Conservation (phyloP, 1,139 yeast genomes). For the Lizanozyma gosingica region DNA sequence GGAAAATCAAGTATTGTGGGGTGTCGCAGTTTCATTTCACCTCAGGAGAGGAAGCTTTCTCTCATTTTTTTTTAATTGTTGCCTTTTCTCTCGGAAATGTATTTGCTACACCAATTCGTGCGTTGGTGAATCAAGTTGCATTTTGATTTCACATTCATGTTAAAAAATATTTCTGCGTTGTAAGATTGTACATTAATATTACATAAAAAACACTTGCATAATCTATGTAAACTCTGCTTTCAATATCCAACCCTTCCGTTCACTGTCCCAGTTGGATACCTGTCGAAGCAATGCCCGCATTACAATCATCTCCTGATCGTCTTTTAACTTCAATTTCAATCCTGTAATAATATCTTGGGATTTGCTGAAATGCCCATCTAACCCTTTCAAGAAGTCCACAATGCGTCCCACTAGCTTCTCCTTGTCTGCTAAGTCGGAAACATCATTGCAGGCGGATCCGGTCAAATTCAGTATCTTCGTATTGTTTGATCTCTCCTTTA, state of each 20-base stretch:
- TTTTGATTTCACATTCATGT: too few relatives aligned
- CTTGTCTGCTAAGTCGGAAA: constrained; percentile 9
- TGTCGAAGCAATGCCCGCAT: constrained; percentile 62
- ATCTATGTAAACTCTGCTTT: constrained; percentile 49
- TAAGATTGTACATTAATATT: too few relatives aligned
- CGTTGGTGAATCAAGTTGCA: too few relatives aligned
- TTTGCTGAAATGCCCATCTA: constrained; percentile 36
- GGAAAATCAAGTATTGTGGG: too few relatives aligned
- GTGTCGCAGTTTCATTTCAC: too few relatives aligned
- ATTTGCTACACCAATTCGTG: too few relatives aligned
- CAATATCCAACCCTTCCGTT: constrained; percentile 53
- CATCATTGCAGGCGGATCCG: neutral
- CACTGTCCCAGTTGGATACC: constrained; percentile 61
- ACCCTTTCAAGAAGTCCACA: constrained; percentile 21
- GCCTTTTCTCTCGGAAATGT: too few relatives aligned
- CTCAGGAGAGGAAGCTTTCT: too few relatives aligned
- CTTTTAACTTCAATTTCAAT: constrained; percentile 36
- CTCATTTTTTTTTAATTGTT: too few relatives aligned
- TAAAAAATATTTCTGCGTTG: too few relatives aligned
- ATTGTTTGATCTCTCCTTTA: constrained; percentile 1
- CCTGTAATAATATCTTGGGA: constrained; percentile 52
- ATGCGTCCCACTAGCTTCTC: constrained; percentile 28
- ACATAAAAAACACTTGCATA: too few relatives aligned
- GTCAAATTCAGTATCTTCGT: constrained; percentile 5
- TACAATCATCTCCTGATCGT: constrained; percentile 50